A percentile compares a stretch with the other conserved stretches of the same genome.
phyloP scores from a whole-genome alignment of 176 grass and related monocot genomes.

The Phyllostachys edulis region DNA sequence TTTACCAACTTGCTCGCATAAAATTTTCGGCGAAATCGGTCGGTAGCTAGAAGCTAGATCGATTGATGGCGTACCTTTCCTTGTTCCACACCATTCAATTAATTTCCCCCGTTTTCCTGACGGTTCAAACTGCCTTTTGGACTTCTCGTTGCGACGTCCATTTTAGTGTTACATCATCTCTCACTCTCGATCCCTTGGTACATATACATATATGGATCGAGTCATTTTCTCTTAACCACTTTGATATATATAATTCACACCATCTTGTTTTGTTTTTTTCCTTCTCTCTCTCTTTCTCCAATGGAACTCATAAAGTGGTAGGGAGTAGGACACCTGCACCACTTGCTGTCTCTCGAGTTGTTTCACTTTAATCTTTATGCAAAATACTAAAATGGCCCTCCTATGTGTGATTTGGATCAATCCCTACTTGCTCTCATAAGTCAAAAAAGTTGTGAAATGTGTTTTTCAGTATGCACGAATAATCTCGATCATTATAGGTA shows the following conservation, averaged over 20 bases:
- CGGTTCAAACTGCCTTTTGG: slow-evolving; percentile 37
- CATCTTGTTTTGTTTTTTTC: neutral
- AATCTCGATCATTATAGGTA: neutral
- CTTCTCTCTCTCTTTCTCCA: neutral
- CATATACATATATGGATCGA: neutral
- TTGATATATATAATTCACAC: slow-evolving; percentile 19
- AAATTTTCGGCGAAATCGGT: slow-evolving; percentile 14
- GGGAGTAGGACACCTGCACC: slow-evolving; percentile 40
- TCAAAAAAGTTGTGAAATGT: slow-evolving; percentile 36
- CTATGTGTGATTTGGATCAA: neutral
- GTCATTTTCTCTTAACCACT: slow-evolving; percentile 56
- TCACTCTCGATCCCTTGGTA: neutral
- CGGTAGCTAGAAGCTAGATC: neutral
- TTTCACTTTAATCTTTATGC: slow-evolving; percentile 22
- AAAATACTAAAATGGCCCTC: neutral
- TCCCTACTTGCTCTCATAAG: neutral
- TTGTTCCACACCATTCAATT: slow-evolving; percentile 29
- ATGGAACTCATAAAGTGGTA: neutral
- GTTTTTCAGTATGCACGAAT: neutral
- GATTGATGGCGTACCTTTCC: slow-evolving; percentile 26
- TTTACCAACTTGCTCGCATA: slow-evolving; percentile 26
- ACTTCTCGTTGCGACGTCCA: slow-evolving; percentile 26
- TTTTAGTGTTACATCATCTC: slow-evolving; percentile 37
- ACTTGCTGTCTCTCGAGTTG: neutral
- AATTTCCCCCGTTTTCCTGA: neutral